Percentiles rank a stretch among this genome's conserved stretches.
These are phyloP conservation scores for Zalaria sp. DNA, from an alignment of 2,329 filamentous ascomycete genomes.

Conservation along the genomic window DNA sequence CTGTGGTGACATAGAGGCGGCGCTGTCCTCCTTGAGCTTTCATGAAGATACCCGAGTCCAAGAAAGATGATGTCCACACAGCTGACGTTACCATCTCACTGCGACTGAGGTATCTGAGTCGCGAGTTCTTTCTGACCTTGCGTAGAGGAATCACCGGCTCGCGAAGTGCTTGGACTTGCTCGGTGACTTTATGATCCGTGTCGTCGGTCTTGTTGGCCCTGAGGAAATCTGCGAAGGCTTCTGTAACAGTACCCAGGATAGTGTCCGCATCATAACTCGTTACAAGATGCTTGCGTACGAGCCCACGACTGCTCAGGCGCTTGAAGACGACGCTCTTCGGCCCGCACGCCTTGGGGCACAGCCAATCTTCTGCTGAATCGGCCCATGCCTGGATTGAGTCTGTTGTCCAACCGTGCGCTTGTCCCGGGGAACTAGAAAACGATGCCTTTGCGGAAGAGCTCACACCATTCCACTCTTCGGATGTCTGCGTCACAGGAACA, in stretches of 20 bases:
- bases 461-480: conserved; percentile 33
- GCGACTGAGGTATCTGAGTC: conserved; percentile 54
- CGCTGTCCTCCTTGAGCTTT: conserved; percentile 45
- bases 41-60: conserved; percentile 60
- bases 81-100: conserved; percentile 61
- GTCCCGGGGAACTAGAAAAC: conserved; percentile 12
- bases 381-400: conserved; percentile 36
- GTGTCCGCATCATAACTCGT: conserved; percentile 51
- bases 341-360: conserved; percentile 55
- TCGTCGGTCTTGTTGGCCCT: conserved; percentile 3
- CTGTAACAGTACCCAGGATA: conserved; percentile 48
- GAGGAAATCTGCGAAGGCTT: conserved; percentile 43
- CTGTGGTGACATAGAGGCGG: conserved; percentile 62
- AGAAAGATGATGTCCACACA: conserved; percentile 57
- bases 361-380: conserved; percentile 38
- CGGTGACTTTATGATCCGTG: conserved; percentile 22
- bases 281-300: conserved; percentile 51
- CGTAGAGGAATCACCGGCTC: conserved; percentile 62
- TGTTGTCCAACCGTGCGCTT: conserved; percentile 33
- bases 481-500: conserved; percentile 22
- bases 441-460: conserved; percentile 9
- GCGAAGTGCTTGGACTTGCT: conserved; percentile 39
- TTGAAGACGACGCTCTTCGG: conserved; percentile 49
- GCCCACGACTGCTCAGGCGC: conserved; percentile 59
- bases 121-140: conserved; percentile 60